Evolutionary conservation across 2,329 filamentous ascomycete species (phyloP).

Genomic region (Emydomyces testavorans): DNA sequence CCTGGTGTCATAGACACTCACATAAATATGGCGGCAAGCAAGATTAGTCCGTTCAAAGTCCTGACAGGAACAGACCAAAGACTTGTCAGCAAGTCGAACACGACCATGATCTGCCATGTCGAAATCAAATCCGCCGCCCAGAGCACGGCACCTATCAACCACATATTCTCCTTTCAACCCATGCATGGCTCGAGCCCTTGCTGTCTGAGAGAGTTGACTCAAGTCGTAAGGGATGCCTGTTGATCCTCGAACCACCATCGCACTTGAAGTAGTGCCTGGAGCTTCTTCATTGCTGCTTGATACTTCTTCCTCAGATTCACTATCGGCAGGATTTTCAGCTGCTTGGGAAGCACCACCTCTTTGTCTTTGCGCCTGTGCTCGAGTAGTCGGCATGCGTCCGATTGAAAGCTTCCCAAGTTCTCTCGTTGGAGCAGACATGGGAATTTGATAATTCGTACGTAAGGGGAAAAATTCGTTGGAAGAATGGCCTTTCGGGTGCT

Average conservation of each 20-base stretch:
- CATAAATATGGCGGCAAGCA: constrained; percentile 35
- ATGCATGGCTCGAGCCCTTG: constrained; percentile 12
- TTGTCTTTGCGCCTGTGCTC: constrained; percentile 21
- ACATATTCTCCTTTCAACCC: constrained; percentile 16
- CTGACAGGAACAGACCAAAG: constrained; percentile 29
- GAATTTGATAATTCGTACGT: constrained; percentile 13
- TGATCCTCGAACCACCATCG: constrained; percentile 10
- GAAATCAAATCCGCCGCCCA: constrained; percentile 28
- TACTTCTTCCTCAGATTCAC: constrained; percentile 20
- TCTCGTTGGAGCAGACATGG: constrained; percentile 33
- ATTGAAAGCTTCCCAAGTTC: constrained; percentile 32
- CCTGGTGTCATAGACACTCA: constrained; percentile 20
- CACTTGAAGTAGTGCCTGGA: neutral
- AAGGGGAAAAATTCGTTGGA: too few species aligned
- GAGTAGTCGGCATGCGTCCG: constrained; percentile 26
- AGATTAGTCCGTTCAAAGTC: constrained; percentile 24
- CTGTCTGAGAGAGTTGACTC: constrained; percentile 7
- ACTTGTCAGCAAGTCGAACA: constrained; percentile 24
- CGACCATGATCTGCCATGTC: constrained; percentile 28
- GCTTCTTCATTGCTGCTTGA: constrained; percentile 15
- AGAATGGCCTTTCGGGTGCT: too few species aligned
- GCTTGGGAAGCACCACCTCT: constrained; percentile 16
- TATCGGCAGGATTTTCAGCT: constrained; percentile 13
- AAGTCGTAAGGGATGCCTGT: constrained; percentile 15
- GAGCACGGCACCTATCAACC: constrained; percentile 23